phyloP scores from a whole-genome alignment of 106 monocot genomes.

The Triglochin maritima region DNA sequence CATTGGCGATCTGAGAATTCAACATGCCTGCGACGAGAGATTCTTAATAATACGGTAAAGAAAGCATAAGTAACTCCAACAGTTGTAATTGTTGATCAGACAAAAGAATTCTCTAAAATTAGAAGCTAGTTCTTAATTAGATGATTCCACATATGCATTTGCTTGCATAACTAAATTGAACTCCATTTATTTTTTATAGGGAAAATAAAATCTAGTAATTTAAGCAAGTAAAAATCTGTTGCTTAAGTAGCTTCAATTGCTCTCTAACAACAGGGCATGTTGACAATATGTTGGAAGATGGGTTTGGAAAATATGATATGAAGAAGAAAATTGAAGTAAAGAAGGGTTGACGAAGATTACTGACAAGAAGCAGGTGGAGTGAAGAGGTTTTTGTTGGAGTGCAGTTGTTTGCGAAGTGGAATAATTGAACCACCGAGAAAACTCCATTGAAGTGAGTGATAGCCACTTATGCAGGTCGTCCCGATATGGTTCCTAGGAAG shows the following conservation, averaged over 20 bases:
- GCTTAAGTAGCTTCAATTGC: background rate
- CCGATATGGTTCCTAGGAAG: no score
- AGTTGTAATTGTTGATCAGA: no score
- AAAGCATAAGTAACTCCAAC: background rate
- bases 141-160: no score
- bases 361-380: constrained; percentile 28
- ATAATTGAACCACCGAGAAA: constrained; percentile 26
- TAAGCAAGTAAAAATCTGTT: background rate
- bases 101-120: no score
- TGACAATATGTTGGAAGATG: background rate
- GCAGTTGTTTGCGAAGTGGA: constrained; percentile 1
- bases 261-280: background rate
- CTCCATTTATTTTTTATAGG: background rate
- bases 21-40: constrained; percentile 35
- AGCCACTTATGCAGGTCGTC: no score
- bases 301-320: no score
- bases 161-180: background rate
- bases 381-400: constrained; percentile 7
- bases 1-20: constrained; percentile 63
- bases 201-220: background rate
- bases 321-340: no score
- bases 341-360: constrained; percentile 2
- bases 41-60: no score
- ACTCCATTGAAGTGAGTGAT: constrained; percentile 23
- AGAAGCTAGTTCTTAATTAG: no score